Conservation (phyloP, 2,329 filamentous ascomycete genomes). For the Apiospora aurea region DNA sequence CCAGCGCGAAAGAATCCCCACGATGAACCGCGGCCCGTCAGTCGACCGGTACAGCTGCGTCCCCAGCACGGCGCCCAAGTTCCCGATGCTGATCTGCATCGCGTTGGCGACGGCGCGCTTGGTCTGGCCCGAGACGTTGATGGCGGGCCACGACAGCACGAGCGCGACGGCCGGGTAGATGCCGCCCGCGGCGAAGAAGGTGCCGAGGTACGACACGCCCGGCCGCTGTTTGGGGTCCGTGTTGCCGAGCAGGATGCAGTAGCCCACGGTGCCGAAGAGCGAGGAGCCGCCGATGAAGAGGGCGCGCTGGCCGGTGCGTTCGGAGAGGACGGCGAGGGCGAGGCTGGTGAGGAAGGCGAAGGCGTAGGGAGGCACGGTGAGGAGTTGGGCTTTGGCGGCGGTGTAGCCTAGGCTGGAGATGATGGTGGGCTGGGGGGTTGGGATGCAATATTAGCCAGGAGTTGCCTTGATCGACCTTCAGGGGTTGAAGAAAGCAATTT, state of each 20-base stretch:
- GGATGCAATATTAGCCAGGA: too few relatives aligned
- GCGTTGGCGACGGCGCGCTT: conserved; percentile 73
- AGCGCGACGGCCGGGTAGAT: conserved; percentile 72
- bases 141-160: conserved; percentile 73
- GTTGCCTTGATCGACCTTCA: too few relatives aligned
- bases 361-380: conserved; percentile 70
- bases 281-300: conserved; percentile 69
- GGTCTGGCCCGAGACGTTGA: conserved; percentile 74
- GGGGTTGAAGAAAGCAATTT: too few relatives aligned
- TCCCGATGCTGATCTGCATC: conserved; percentile 76
- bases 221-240: conserved; percentile 53
- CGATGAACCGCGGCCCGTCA: conserved; percentile 67
- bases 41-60: conserved; percentile 72
- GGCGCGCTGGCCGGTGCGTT: conserved; percentile 62
- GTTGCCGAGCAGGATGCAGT: conserved; percentile 65
- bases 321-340: conserved; percentile 64
- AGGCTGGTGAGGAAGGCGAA: conserved; percentile 68
- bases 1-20: conserved; percentile 72
- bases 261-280: conserved; percentile 65
- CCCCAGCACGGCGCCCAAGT: conserved; percentile 71
- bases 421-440: conserved; percentile 53
- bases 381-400: conserved; percentile 60
- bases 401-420: conserved; percentile 61
- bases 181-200: conserved; percentile 69
- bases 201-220: conserved; percentile 65